Conservation (phyloP, 2,329 filamentous ascomycete species). For the Microsporum ferrugineum region DNA sequence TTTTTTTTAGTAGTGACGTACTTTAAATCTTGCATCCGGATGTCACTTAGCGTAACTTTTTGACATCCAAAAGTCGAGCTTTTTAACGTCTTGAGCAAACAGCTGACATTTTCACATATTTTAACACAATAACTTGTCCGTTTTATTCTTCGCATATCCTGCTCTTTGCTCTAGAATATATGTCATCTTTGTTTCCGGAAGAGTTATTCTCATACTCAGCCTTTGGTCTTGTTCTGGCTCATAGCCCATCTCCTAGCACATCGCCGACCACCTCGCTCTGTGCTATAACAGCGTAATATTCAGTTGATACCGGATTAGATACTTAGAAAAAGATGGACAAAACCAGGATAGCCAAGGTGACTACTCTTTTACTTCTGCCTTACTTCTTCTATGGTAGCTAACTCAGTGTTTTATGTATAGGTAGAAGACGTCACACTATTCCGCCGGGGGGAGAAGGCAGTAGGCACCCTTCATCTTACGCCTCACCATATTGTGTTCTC, state of each 20-base stretch:
- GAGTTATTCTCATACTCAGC: not conserved
- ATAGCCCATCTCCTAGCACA: not conserved
- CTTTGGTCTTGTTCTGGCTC: not conserved
- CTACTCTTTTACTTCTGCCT: not conserved
- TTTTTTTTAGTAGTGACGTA: not conserved
- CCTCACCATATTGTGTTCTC: conserved; percentile 55
- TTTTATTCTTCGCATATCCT: not conserved
- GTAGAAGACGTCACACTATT: conserved; percentile 49
- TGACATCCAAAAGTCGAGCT: not conserved
- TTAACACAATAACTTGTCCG: not conserved
- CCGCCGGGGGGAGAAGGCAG: conserved; percentile 45
- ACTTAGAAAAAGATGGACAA: conserved; percentile 11
- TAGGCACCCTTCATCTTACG: conserved; percentile 51
- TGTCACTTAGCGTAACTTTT: not conserved
- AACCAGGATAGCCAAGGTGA: conserved; percentile 15
- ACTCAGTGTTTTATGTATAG: conserved; percentile 19
- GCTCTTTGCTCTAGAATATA: not conserved
- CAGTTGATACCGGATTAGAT: not conserved
- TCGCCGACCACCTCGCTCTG: not conserved
- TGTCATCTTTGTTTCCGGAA: not conserved
- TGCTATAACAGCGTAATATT: not conserved
- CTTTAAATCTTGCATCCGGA: not conserved
- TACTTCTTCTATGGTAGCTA: not conserved
- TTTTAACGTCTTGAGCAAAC: not conserved
- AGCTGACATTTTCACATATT: not conserved